These are phyloP conservation scores for Oryza officinalis DNA, from an alignment of 176 grass and related monocot genomes.

Conservation along the genomic window DNA sequence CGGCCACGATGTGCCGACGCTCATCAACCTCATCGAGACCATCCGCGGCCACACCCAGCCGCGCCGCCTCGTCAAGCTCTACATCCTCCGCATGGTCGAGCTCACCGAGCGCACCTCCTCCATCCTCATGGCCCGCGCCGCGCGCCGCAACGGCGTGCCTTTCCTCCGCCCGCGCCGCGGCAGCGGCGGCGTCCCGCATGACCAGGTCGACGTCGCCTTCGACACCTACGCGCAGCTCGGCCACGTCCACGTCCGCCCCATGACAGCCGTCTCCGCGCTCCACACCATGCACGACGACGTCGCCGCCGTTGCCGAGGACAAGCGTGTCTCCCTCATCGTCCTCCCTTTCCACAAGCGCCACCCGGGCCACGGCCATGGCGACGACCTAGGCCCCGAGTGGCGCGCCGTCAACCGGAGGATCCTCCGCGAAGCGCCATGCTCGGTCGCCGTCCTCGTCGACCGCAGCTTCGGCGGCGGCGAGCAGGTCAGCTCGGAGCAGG, in stretches of 20 bases:
- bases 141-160: constrained; percentile 56
- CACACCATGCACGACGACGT: constrained; percentile 88
- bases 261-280: constrained; percentile 75
- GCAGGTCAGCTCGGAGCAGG: constrained; percentile 61
- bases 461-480: constrained; percentile 70
- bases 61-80: constrained; percentile 64
- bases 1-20: constrained; percentile 56
- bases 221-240: constrained; percentile 75
- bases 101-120: constrained; percentile 87
- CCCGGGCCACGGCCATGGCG: constrained; percentile 25
- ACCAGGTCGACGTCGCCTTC: constrained; percentile 77
- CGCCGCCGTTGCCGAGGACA: constrained; percentile 69
- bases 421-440: constrained; percentile 71
- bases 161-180: constrained; percentile 47
- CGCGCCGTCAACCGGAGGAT: constrained; percentile 66
- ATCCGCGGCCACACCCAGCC: constrained; percentile 60
- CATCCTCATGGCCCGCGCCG: constrained; percentile 72
- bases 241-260: constrained; percentile 63
- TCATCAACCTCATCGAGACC: constrained; percentile 85
- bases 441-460: constrained; percentile 75
- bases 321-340: constrained; percentile 69
- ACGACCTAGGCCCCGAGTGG: constrained; percentile 63
- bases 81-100: constrained; percentile 87
- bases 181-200: constrained; percentile 21
- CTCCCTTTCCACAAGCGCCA: constrained; percentile 74